Base-by-base conservation (phyloP, 768 basidiomycete species). In the Gautieria morchelliformis region DNA sequence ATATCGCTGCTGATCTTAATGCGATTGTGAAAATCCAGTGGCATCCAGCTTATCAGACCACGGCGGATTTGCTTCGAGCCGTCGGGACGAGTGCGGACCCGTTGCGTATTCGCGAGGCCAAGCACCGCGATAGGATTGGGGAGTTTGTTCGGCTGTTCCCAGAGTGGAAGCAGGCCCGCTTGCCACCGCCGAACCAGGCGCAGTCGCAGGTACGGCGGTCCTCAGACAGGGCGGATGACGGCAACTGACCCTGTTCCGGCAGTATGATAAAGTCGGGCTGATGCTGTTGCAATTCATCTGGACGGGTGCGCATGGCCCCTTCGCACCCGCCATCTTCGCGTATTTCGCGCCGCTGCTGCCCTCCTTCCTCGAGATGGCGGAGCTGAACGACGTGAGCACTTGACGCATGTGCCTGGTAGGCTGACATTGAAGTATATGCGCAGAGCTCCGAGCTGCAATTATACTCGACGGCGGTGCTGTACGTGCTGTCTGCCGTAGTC, bases 261-360 rank as follows among this genome's bases (percentile, higher is more conserved):
- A 89, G 78, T 93, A 93, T 67, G 93, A 95, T 71, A 92, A 89
- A 73, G 82, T 90, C 60, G 89, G 89, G 2, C 71, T 90, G 56
- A 89, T 90, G n/a, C 72, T 88, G 58, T 68, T 92, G 32, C 78
- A 84, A 65, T 92, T 87, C 88, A 72, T 93, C 35, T 89, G 87
- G 84, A 72, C 81, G 32, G 82, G 83, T 40, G 81, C 87, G 24
- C 83, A 91, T 68, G 82, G 85, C 37, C 76, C 84, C 2, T 83
- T 87, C 63, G 88, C 89, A 24, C 79, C 80, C 32, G 74, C 88
- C 44, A 76, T 87, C 27, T 86, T 92, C 69, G 87, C 88, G 48
- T 92, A 89, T 64, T 75, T 84, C 50, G 75, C 88, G 52, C 80
- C 81, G 12, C 74, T 93, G 69, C 76, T 95, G 88, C 56, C 56